These are phyloP conservation scores for Geotrichum phurueaensis DNA, from an alignment of 1,139 yeast genomes.

Conservation along the genomic window DNA sequence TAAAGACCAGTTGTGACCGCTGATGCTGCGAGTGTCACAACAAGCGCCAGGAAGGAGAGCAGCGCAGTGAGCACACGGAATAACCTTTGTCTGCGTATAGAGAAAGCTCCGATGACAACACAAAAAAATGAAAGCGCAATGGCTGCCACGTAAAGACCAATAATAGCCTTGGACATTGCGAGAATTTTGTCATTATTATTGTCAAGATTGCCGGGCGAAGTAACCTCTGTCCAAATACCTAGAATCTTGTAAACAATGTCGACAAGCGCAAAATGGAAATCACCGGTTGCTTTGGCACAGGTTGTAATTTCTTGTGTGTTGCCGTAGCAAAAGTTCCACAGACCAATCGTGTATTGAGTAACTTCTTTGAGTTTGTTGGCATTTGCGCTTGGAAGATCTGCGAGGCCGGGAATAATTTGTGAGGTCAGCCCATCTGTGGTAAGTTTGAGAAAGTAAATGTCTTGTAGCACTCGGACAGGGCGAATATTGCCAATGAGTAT, in stretches of 20 bases:
- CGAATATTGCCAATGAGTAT: constrained; percentile 10
- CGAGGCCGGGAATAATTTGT: constrained; percentile 1
- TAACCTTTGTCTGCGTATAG: neutral
- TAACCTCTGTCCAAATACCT: constrained; percentile 3
- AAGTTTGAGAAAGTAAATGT: constrained; percentile 9
- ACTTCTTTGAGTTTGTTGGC: neutral
- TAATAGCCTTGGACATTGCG: constrained; percentile 1
- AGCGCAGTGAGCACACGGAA: constrained; percentile 3
- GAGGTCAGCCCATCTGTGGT: constrained; percentile 1
- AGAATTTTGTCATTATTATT: neutral
- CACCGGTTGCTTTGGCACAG: neutral
- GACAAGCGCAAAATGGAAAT: constrained; percentile 7
- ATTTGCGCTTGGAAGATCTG: neutral
- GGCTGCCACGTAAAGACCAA: constrained; percentile 4
- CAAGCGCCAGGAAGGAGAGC: constrained; percentile 5
- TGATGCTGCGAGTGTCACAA: constrained; percentile 2
- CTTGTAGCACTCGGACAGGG: constrained; percentile 1
- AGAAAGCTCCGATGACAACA: neutral
- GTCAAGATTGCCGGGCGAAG: constrained; percentile 2
- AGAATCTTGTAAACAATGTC: constrained; percentile 5
- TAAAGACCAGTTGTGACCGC: constrained; percentile 11
- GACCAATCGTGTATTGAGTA: constrained; percentile 2
- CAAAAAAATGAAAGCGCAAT: constrained; percentile 1
- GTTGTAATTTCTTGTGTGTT: neutral
- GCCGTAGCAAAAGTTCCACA: constrained; percentile 9